phyloP scores from a whole-genome alignment of 371 early-diverging fungal species.

The Coelomomyces lativittatus region DNA sequence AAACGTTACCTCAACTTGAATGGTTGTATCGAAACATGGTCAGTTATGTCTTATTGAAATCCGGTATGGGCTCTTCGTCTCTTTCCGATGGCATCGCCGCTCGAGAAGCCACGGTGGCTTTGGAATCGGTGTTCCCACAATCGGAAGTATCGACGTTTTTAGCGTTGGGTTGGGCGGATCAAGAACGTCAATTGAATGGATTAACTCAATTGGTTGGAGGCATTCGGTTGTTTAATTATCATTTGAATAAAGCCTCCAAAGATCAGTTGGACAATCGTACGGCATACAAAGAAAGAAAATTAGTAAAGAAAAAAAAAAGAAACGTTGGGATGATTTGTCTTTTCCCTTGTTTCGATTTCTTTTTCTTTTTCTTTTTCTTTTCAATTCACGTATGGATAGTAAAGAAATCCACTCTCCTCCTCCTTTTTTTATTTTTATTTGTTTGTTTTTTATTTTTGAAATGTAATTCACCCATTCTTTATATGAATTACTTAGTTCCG shows the following conservation, averaged over 20 bases:
- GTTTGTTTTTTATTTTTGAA: too few relatives aligned
- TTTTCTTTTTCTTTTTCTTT: too few relatives aligned
- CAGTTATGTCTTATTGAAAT: conserved; percentile 16
- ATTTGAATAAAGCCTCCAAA: conserved; percentile 16
- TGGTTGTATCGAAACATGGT: conserved; percentile 26
- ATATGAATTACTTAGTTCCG: too few relatives aligned
- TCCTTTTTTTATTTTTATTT: too few relatives aligned
- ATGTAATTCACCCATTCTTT: too few relatives aligned
- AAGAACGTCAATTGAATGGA: conserved; percentile 30
- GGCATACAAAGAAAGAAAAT: not conserved
- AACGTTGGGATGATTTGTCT: too few relatives aligned
- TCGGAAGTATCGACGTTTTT: conserved; percentile 23
- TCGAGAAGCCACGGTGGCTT: conserved; percentile 29
- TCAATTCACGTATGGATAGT: too few relatives aligned
- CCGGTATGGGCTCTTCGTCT: conserved; percentile 18
- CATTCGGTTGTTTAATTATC: conserved; percentile 31
- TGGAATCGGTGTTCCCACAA: conserved; percentile 38
- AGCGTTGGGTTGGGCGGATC: conserved; percentile 15
- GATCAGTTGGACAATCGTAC: conserved; percentile 1
- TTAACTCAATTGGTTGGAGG: conserved; percentile 28
- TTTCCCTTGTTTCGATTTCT: too few relatives aligned
- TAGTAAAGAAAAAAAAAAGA: too few relatives aligned
- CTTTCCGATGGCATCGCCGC: conserved; percentile 28
- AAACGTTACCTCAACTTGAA: conserved; percentile 9
- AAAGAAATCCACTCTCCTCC: too few relatives aligned